Evolutionary conservation across 306 rosid genomes (phyloP), one percentile per base, ranked within the genome.

Genomic region (Vigna unguiculata): DNA sequence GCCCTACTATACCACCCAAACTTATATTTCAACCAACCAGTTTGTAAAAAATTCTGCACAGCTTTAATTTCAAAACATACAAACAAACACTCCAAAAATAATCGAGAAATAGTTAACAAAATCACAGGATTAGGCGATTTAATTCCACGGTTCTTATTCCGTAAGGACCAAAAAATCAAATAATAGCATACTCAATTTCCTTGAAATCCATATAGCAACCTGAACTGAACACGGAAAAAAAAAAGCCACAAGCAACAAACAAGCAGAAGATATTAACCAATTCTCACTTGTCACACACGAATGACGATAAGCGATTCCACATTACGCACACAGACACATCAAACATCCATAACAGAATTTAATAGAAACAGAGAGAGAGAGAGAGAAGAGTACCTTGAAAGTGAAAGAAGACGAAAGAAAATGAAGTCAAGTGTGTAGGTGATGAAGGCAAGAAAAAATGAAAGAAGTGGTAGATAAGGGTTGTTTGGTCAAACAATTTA

Each of bases 301-400:
- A 74, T 48, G 62, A 48, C 30, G 69, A 54, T 68, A 38, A 47
- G 14, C 17, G 51, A 74, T 66, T 81, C 69, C 73, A 48, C 83
- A 78, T 85, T 81, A 68, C 43, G 41, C 32, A 30, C 1, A n/a
- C 36, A 40, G 46, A 78, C 41, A 25, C 59, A 46, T n/a, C 53
- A 60, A 69, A 19, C 72, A 71, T 63, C 16, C 59, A 83, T 54
- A 60, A 40, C 43, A 14, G 16, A 72, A 28, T 16, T 82, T 21
- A 48, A 77, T 30, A 71, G 16, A 34, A 25, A 28, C 5, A 49
- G 20, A 70, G 75, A 41, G 9, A 45, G 28, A 24, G 24, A 67
- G 34, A 41, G 32, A 43, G 34, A 13, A 62, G 55, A 40, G 71
- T 77, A 80, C 84, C 86, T 85, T 82, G 74, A 65, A 54, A 65